A percentile compares a stretch with the other conserved stretches of the same genome.
These are phyloP conservation scores for Sorghum bicolor DNA, from an alignment of 176 grass and related monocot genomes.

Conservation along the genomic window DNA sequence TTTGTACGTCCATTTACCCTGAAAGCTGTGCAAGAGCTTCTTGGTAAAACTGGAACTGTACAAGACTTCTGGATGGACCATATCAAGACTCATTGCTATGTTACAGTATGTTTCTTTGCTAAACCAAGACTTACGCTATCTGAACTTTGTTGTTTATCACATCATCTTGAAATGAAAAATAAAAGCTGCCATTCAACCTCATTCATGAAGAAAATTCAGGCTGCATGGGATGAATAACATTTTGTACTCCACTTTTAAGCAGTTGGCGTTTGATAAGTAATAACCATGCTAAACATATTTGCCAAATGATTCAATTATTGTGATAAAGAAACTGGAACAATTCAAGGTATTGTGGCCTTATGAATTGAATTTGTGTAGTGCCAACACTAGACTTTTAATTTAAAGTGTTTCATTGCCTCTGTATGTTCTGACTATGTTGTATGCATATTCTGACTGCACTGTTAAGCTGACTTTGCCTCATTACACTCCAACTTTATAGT, in stretches of 20 bases:
- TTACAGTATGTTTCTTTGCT: constrained; percentile 68
- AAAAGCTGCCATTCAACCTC: neutral
- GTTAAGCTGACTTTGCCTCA: neutral
- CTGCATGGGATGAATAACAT: neutral
- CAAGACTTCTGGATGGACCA: constrained; percentile 98
- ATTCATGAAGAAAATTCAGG: neutral
- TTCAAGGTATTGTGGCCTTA: neutral
- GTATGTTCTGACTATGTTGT: neutral
- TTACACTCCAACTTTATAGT: constrained; percentile 40
- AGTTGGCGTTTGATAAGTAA: neutral
- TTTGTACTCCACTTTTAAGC: neutral
- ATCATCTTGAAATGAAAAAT: neutral
- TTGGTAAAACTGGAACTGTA: constrained; percentile 90
- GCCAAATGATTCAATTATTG: neutral
- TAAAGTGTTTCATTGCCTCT: neutral
- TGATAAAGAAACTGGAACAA: neutral
- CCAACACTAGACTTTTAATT: neutral
- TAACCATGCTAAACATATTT: neutral
- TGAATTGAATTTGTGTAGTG: neutral
- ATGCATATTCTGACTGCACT: constrained; percentile 8
- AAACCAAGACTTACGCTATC: neutral
- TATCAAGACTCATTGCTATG: constrained; percentile 99
- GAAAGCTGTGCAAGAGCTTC: constrained; percentile 95
- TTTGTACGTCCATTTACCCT: constrained; percentile 96
- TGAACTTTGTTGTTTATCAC: constrained; percentile 7